These are phyloP conservation scores for Jatropha multifida DNA, from an alignment of 441 rosid species.

Conservation along the genomic window DNA sequence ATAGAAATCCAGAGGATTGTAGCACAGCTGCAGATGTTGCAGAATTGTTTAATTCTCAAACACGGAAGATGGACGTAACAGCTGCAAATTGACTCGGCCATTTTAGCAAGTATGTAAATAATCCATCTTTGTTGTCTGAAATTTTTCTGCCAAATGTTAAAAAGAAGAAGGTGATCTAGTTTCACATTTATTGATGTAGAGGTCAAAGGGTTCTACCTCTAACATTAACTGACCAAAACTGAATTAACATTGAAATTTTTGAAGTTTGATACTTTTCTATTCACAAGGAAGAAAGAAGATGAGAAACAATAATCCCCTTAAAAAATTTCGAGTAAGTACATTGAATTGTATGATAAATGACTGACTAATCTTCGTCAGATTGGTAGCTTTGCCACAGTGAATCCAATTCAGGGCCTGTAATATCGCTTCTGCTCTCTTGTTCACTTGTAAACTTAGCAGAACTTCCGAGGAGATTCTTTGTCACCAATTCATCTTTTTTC, in stretches of 20 bases:
- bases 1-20: constrained; percentile 73
- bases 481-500: background rate
- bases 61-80: constrained; percentile 60
- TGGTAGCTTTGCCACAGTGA: background rate
- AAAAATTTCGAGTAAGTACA: too few relatives aligned
- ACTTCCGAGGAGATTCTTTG: too few relatives aligned
- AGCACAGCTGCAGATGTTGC: constrained; percentile 68
- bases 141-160: background rate
- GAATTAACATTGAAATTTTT: too few relatives aligned
- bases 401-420: background rate
- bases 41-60: constrained; percentile 71
- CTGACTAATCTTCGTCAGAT: background rate
- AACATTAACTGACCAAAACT: too few relatives aligned
- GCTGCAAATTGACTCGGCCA: constrained; percentile 27
- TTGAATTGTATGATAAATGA: too few relatives aligned
- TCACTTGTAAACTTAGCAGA: background rate
- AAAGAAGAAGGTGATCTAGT: background rate
- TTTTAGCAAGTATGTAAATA: background rate
- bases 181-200: background rate
- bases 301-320: too few relatives aligned
- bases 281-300: too few relatives aligned
- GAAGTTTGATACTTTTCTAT: too few relatives aligned
- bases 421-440: background rate
- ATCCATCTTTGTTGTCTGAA: background rate
- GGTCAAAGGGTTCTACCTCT: background rate